phyloP scores from a whole-genome alignment of 2,329 filamentous ascomycete species.

The Waltergamsia citrina region DNA sequence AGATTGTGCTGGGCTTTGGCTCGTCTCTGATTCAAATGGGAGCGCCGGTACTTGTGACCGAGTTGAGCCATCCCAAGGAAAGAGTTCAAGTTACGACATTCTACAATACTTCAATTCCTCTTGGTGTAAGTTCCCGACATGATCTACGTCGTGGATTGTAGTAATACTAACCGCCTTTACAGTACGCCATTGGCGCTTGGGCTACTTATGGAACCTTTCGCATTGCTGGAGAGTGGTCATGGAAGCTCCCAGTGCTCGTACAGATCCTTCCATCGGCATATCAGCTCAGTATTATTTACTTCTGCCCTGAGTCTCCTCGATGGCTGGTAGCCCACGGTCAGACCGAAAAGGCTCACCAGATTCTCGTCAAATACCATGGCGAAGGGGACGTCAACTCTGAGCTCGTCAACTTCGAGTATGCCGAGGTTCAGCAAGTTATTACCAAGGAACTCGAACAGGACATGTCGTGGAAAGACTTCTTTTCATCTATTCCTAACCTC shows the following conservation, averaged over 20 bases:
- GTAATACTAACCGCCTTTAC: no score
- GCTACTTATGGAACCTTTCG: conserved; percentile 14
- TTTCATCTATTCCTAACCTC: conserved; percentile 25
- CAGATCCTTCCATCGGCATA: conserved; percentile 34
- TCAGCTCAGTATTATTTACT: conserved; percentile 33
- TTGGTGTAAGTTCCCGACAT: no score
- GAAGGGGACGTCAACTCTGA: conserved; percentile 32
- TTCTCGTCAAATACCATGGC: conserved; percentile 42
- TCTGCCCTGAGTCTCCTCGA: conserved; percentile 51
- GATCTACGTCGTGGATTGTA: no score
- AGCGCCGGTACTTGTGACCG: conserved; percentile 30
- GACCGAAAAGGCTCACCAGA: conserved; percentile 35
- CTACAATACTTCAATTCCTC: conserved; percentile 29
- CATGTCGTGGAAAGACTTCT: conserved; percentile 30
- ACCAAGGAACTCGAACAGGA: conserved; percentile 30
- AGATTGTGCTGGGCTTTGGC: conserved; percentile 25
- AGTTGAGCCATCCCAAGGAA: conserved; percentile 29
- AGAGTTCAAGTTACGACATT: conserved; percentile 26
- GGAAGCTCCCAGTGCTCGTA: conserved; percentile 42
- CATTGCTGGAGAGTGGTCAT: conserved; percentile 28
- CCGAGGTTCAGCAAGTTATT: conserved; percentile 39
- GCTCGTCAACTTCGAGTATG: conserved; percentile 35
- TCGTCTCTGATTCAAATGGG: conserved; percentile 28
- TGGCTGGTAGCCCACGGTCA: conserved; percentile 45
- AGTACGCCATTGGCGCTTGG: conserved; percentile 5